Evolutionary conservation across 441 rosid genomes (phyloP).

Genomic region (Adansonia rubrostipa): DNA sequence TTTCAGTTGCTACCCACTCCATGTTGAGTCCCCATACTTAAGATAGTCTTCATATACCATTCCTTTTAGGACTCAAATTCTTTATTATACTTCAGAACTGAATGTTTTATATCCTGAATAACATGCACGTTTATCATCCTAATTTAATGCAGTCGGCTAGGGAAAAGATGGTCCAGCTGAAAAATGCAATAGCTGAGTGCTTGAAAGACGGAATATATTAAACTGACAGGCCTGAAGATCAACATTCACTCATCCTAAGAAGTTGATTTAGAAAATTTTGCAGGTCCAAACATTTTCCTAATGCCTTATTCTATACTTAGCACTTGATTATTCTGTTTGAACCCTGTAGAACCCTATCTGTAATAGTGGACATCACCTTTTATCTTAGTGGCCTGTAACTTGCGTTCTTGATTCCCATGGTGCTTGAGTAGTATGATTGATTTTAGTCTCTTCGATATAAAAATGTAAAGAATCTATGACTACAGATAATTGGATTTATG

Average conservation of each 20-base stretch:
- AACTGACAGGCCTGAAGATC: slow-evolving; percentile 33
- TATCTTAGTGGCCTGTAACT: neutral
- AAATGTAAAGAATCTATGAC: slow-evolving; percentile 2
- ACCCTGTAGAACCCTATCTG: slow-evolving; percentile 5
- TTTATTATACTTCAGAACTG: slow-evolving; percentile 15
- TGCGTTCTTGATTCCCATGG: neutral
- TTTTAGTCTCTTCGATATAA: slow-evolving; percentile 2
- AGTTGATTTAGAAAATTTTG: slow-evolving; percentile 7
- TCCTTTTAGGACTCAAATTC: slow-evolving; percentile 5
- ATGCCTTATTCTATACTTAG: neutral
- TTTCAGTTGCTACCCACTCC: neutral
- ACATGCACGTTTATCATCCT: slow-evolving; percentile 25
- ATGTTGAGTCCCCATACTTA: neutral
- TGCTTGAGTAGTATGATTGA: neutral
- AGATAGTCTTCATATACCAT: slow-evolving; percentile 9
- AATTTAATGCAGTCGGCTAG: slow-evolving; percentile 51
- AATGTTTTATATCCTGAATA: slow-evolving; percentile 12
- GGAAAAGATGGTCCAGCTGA: slow-evolving; percentile 57
- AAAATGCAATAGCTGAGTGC: slow-evolving; percentile 48
- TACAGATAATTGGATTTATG: neutral
- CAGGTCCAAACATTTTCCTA: slow-evolving; percentile 3
- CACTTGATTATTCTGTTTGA: neutral
- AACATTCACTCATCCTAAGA: neutral
- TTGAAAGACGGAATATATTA: slow-evolving; percentile 42
- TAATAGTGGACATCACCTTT: slow-evolving; percentile 5